Conservation (phyloP, 2,329 filamentous ascomycete genomes). For the Plenodomus tracheiphilus region DNA sequence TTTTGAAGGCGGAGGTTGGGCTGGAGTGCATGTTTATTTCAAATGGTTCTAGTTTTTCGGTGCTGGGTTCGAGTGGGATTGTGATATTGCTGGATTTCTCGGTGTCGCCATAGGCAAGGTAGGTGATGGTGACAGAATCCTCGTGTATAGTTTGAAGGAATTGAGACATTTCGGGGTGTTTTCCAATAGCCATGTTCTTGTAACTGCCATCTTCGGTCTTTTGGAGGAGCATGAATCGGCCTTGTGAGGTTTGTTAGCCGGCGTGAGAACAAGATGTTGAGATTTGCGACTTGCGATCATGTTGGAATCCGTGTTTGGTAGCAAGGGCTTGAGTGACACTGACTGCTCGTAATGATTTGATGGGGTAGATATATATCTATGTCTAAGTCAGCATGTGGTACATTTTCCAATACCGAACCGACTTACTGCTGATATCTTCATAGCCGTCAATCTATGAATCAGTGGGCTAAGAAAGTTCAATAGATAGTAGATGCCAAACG, state of each 20-base stretch:
- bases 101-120: slow-evolving; percentile 39
- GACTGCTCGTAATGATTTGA: slow-evolving; percentile 51
- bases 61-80: slow-evolving; percentile 48
- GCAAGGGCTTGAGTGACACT: slow-evolving; percentile 44
- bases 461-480: slow-evolving; percentile 26
- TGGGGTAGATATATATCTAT: slow-evolving; percentile 52
- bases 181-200: slow-evolving; percentile 49
- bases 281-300: slow-evolving; percentile 46
- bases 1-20: slow-evolving; percentile 48
- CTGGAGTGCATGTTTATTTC: slow-evolving; percentile 51
- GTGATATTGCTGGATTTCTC: slow-evolving; percentile 33
- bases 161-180: slow-evolving; percentile 46
- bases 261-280: not conserved
- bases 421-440: slow-evolving; percentile 40
- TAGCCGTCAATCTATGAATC: slow-evolving; percentile 25
- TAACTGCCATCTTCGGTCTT: slow-evolving; percentile 39
- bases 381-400: slow-evolving; percentile 1
- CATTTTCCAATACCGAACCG: slow-evolving; percentile 1
- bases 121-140: slow-evolving; percentile 44
- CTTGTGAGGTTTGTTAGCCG: slow-evolving; percentile 6
- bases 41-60: slow-evolving; percentile 37
- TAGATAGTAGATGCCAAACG: slow-evolving; percentile 21
- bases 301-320: slow-evolving; percentile 50
- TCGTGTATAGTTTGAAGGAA: slow-evolving; percentile 46
- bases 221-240: slow-evolving; percentile 47